A percentile compares a stretch with the other conserved stretches of the same genome.
Evolutionary conservation across 2,329 filamentous ascomycete genomes (phyloP).

Genomic region (Cladosporium sp.): DNA sequence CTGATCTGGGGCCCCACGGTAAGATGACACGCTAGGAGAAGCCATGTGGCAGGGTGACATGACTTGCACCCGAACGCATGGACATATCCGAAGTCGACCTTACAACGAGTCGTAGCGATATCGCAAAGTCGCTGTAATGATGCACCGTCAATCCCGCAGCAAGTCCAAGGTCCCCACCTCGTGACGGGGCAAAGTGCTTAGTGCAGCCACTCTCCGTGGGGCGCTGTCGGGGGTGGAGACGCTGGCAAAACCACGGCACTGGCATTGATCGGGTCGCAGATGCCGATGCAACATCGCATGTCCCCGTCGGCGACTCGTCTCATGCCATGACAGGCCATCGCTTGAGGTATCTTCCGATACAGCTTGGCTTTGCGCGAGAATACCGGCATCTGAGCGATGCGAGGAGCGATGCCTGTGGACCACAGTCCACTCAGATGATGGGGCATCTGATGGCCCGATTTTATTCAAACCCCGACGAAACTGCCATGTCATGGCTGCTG

Average conservation of each 20-base stretch:
- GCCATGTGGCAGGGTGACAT: background rate
- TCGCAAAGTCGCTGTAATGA: conserved; percentile 7
- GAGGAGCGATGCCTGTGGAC: too few relatives aligned
- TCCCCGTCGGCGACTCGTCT: background rate
- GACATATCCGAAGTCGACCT: background rate
- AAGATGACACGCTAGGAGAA: background rate
- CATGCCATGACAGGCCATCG: background rate
- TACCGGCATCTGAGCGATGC: background rate
- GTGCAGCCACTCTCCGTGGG: background rate
- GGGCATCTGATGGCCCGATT: background rate
- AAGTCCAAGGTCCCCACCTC: background rate
- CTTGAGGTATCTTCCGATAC: background rate
- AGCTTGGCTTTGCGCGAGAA: background rate
- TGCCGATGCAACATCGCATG: background rate
- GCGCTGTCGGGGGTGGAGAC: background rate
- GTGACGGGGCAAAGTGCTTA: background rate
- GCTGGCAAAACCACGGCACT: background rate
- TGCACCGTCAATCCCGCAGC: background rate
- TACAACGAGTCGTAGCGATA: background rate
- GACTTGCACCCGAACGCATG: background rate
- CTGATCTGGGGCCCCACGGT: background rate
- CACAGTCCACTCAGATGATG: too few relatives aligned
- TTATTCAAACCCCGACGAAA: background rate
- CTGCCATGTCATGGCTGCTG: background rate
- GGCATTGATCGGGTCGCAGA: background rate